Conservation (phyloP, 495 filamentous ascomycete species). For the Aspergillus funiculosus region DNA sequence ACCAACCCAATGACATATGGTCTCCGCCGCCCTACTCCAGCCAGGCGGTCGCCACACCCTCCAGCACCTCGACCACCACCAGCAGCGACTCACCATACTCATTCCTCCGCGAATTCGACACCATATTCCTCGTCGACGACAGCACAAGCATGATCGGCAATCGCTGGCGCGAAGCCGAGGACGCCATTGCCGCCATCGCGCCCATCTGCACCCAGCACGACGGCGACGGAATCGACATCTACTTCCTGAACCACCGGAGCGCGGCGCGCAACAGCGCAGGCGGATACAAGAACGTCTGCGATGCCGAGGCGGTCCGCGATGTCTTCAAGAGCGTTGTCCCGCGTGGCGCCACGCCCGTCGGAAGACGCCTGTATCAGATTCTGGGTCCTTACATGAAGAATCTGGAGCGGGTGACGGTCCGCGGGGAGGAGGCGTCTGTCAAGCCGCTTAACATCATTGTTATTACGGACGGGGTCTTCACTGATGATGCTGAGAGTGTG, state of each 20-base stretch:
- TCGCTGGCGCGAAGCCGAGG: slow-evolving; percentile 69
- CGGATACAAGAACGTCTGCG: slow-evolving; percentile 54
- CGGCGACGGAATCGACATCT: slow-evolving; percentile 85
- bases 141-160: slow-evolving; percentile 76
- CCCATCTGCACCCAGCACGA: slow-evolving; percentile 83
- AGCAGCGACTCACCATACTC: slow-evolving; percentile 50
- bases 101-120: slow-evolving; percentile 88
- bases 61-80: slow-evolving; percentile 1
- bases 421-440: slow-evolving; percentile 36
- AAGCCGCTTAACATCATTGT: slow-evolving; percentile 92
- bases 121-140: slow-evolving; percentile 91
- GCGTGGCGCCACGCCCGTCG: slow-evolving; percentile 66
- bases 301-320: slow-evolving; percentile 46
- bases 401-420: slow-evolving; percentile 36
- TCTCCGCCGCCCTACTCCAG: slow-evolving; percentile 33
- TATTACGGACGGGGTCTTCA: slow-evolving; percentile 84
- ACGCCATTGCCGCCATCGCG: slow-evolving; percentile 69
- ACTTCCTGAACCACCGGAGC: slow-evolving; percentile 72
- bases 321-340: slow-evolving; percentile 67
- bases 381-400: slow-evolving; percentile 62
- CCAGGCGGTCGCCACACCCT: neutral
- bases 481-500: slow-evolving; percentile 71
- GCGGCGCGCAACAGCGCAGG: slow-evolving; percentile 22
- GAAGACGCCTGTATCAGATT: slow-evolving; percentile 64
- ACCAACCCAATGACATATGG: slow-evolving; percentile 16